Conservation (phyloP, 176 grass and related monocot genomes). For the Musa acuminata region DNA sequence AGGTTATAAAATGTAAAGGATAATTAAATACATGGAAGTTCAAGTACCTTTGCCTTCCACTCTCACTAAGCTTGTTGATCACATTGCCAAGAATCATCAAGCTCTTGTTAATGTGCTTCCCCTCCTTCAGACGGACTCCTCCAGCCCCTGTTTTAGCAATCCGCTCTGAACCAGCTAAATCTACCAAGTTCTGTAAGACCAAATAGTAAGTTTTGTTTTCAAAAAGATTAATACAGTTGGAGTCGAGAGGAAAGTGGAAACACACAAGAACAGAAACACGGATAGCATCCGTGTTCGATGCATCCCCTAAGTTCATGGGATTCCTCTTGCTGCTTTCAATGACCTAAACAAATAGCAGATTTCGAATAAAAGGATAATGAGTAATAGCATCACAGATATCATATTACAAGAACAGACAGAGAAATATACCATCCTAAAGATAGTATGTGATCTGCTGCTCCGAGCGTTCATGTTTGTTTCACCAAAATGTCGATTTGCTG, state of each 20-base stretch:
- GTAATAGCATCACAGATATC: neutral
- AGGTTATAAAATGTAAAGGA: neutral
- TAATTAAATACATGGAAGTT: neutral
- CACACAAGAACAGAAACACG: conserved; percentile 82
- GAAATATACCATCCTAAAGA: conserved; percentile 87
- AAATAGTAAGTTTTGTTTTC: conserved; percentile 5
- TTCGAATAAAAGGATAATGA: neutral
- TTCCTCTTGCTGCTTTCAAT: conserved; percentile 80
- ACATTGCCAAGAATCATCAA: conserved; percentile 95
- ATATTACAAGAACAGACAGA: conserved; percentile 15
- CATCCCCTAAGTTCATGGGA: conserved; percentile 27
- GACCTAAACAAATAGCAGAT: conserved; percentile 36
- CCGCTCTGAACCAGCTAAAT: conserved; percentile 90
- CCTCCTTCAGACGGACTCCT: conserved; percentile 78
- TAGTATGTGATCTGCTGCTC: conserved; percentile 83
- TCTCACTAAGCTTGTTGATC: conserved; percentile 91
- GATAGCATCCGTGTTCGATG: conserved; percentile 38
- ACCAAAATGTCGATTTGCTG: conserved; percentile 94
- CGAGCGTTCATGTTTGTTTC: conserved; percentile 87
- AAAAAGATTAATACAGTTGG: neutral
- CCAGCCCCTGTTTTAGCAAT: conserved; percentile 80
- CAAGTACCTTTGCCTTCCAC: conserved; percentile 64
- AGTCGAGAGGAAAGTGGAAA: conserved; percentile 5
- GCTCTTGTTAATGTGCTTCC: conserved; percentile 92
- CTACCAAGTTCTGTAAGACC: conserved; percentile 81